Conservation (phyloP, 495 filamentous ascomycete genomes). For the Aspergillus indologenus region DNA sequence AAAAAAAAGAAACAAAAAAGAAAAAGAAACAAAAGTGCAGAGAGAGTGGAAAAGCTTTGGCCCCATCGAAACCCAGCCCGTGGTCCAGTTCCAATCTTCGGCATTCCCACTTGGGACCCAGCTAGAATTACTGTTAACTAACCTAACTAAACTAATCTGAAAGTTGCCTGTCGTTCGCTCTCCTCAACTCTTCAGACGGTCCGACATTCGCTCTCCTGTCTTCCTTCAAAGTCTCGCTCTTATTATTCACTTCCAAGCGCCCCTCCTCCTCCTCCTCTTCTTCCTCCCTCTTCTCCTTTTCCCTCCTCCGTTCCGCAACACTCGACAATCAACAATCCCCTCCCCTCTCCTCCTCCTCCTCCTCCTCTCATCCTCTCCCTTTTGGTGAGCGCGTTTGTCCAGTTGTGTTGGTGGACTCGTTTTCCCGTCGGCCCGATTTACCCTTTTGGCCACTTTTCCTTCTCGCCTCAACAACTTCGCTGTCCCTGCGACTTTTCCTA, state of each 20-base stretch:
- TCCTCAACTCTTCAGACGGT: slow-evolving; percentile 9
- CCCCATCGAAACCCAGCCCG: slow-evolving; percentile 18
- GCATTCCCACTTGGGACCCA: slow-evolving; percentile 22
- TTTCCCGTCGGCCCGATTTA: slow-evolving; percentile 7
- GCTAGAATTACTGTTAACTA: too few species aligned
- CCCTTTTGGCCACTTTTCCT: slow-evolving; percentile 7
- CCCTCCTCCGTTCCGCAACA: slow-evolving; percentile 3
- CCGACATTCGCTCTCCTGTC: slow-evolving; percentile 12
- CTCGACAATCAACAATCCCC: slow-evolving; percentile 12
- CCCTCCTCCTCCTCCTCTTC: slow-evolving; percentile 11
- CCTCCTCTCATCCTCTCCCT: slow-evolving; percentile 11
- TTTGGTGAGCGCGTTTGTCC: slow-evolving; percentile 9
- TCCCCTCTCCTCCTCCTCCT: slow-evolving; percentile 2
- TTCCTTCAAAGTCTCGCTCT: slow-evolving; percentile 9
- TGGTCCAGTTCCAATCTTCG: slow-evolving; percentile 20
- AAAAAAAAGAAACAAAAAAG: slow-evolving; percentile 4
- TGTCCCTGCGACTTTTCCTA: slow-evolving; percentile 5
- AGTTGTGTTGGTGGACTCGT: slow-evolving; percentile 13
- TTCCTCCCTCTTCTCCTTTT: slow-evolving; percentile 6
- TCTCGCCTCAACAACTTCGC: background rate
- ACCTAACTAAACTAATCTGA: background rate
- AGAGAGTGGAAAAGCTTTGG: slow-evolving; percentile 14
- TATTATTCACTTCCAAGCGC: slow-evolving; percentile 11
- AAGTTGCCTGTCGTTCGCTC: slow-evolving; percentile 16
- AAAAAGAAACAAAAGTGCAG: background rate